phyloP scores from a whole-genome alignment of 1,284 basidiomycete genomes.

The Megacollybia platyphylla region DNA sequence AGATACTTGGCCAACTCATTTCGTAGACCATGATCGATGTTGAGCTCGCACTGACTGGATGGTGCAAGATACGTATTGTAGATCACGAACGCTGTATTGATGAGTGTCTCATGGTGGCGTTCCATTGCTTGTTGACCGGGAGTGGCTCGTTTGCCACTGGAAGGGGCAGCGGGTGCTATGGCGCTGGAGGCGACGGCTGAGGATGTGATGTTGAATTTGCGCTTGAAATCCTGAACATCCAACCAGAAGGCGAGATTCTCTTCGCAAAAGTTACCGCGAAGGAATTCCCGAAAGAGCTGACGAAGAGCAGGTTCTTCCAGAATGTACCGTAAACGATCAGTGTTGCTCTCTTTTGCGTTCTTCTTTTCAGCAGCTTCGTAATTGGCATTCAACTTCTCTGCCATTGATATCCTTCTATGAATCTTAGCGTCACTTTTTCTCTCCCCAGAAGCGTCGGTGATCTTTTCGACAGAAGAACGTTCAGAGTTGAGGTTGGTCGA shows the following conservation, averaged over 20 bases:
- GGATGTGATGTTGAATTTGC: slow-evolving; percentile 90
- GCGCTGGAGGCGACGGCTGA: slow-evolving; percentile 64
- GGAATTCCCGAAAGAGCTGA: slow-evolving; percentile 86
- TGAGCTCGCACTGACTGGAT: slow-evolving; percentile 89
- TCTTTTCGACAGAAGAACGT: slow-evolving; percentile 30
- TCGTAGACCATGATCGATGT: slow-evolving; percentile 94
- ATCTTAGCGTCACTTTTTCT: slow-evolving; percentile 50
- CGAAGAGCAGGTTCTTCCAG: slow-evolving; percentile 88
- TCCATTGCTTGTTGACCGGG: slow-evolving; percentile 89
- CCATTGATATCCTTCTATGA: slow-evolving; percentile 67
- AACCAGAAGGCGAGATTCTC: slow-evolving; percentile 97
- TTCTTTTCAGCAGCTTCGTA: slow-evolving; percentile 43
- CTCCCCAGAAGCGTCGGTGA: slow-evolving; percentile 15
- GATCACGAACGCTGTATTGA: slow-evolving; percentile 89
- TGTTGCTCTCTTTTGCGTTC: slow-evolving; percentile 74
- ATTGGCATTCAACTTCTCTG: slow-evolving; percentile 56
- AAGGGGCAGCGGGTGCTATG: slow-evolving; percentile 8
- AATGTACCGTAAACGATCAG: slow-evolving; percentile 84
- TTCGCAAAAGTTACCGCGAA: slow-evolving; percentile 92
- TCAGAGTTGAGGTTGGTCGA: slow-evolving; percentile 43
- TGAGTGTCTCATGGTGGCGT: slow-evolving; percentile 89
- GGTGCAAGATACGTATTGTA: slow-evolving; percentile 94
- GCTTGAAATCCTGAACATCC: slow-evolving; percentile 95
- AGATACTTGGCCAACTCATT: slow-evolving; percentile 91
- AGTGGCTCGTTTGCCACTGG: slow-evolving; percentile 33